A percentile compares a stretch with the other conserved stretches of the same genome.
These are phyloP conservation scores for Talinum fruticosum DNA, from an alignment of 148 eudicot genomes.

Conservation along the genomic window DNA sequence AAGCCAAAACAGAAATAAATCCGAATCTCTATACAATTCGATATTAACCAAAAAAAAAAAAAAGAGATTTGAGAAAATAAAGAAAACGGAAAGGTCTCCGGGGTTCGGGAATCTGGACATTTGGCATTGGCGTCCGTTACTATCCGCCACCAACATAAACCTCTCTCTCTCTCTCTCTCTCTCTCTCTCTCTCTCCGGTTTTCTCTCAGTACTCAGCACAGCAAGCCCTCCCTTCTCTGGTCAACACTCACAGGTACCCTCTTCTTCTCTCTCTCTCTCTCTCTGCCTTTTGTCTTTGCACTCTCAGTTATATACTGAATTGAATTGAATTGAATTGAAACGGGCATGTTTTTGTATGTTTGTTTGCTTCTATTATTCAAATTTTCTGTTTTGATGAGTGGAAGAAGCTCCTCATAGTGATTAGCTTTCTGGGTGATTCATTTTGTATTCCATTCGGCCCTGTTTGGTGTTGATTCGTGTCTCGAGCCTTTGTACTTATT, in stretches of 20 bases:
- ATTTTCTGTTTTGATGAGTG: background rate
- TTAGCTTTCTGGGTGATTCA: background rate
- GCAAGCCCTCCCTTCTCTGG: background rate
- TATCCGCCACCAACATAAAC: conserved; percentile 19
- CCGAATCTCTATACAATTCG: too few relatives aligned
- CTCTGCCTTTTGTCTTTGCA: background rate
- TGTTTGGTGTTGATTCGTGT: background rate
- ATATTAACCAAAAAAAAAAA: too few relatives aligned
- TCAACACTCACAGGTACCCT: conserved; percentile 10
- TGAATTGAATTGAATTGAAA: background rate
- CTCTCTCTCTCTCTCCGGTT: background rate
- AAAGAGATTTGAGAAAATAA: background rate
- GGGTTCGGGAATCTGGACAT: conserved; percentile 3
- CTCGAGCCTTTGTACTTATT: background rate
- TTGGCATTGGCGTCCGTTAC: conserved; percentile 27
- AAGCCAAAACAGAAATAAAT: too few relatives aligned
- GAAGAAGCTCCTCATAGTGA: background rate
- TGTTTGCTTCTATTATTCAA: background rate
- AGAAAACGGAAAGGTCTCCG: background rate
- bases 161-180: background rate
- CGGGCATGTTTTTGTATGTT: background rate
- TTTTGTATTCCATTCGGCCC: background rate
- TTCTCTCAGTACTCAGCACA: background rate
- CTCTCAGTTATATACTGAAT: background rate
- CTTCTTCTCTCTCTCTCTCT: background rate